Conservation (phyloP, 495 filamentous ascomycete species). For the Astrothelium subdiscretum region DNA sequence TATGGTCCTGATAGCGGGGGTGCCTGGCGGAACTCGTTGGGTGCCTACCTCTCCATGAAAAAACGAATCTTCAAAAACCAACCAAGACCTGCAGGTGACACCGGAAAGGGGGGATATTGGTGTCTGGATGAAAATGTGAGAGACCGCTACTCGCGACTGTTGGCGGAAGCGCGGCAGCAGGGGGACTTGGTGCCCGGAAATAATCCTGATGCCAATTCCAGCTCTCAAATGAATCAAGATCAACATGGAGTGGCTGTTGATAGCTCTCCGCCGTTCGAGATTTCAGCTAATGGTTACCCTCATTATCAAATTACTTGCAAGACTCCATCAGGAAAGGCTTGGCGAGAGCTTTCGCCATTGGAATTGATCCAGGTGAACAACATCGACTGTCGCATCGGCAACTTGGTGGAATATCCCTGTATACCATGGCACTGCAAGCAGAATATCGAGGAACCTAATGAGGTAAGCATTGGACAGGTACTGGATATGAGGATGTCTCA, state of each 20-base stretch:
- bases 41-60: conserved; percentile 1
- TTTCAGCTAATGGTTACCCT: not conserved
- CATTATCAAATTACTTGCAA: not conserved
- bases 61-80: not conserved
- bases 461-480: not conserved
- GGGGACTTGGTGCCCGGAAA: too few species aligned
- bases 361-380: not conserved
- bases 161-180: not conserved
- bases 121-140: not conserved
- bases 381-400: not conserved
- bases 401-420: not conserved
- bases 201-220: not conserved
- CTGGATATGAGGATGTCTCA: not conserved
- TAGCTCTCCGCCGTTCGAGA: not conserved
- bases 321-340: not conserved
- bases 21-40: conserved; percentile 6
- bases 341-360: not conserved
- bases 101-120: not conserved
- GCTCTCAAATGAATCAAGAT: not conserved
- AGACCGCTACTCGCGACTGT: not conserved
- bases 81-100: not conserved
- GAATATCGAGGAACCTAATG: not conserved
- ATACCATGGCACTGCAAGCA: not conserved
- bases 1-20: not conserved
- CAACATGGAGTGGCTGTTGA: not conserved